A percentile compares a stretch with the other conserved stretches of the same genome.
Evolutionary conservation across 108 stramenopile genomes (phyloP).

Genomic region (Cyclotella choctawhatcheeana): DNA sequence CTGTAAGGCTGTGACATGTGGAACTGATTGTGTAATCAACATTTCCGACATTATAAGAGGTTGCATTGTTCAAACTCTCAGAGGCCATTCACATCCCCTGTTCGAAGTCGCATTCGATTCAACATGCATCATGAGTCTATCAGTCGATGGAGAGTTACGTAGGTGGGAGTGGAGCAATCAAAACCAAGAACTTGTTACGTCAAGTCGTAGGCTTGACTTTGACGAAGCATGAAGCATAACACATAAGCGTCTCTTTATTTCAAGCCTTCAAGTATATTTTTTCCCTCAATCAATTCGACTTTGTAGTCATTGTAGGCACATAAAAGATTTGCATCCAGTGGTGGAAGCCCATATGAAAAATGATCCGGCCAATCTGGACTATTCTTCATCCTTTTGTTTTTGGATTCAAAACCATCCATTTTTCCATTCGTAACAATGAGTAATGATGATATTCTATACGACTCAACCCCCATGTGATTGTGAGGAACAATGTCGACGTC

Average conservation of each 20-base stretch:
- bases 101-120: conserved; percentile 63
- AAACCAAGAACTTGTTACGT: too few relatives aligned
- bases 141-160: conserved; percentile 35
- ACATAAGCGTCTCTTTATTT: too few relatives aligned
- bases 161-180: conserved; percentile 28
- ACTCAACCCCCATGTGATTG: conserved; percentile 25
- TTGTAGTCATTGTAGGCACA: conserved; percentile 13
- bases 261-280: too few relatives aligned
- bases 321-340: conserved; percentile 12
- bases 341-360: conserved; percentile 3
- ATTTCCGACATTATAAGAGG: conserved; percentile 74
- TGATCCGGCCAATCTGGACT: conserved; percentile 8
- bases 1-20: conserved; percentile 62
- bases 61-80: conserved; percentile 51
- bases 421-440: conserved; percentile 25
- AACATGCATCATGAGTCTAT: conserved; percentile 51
- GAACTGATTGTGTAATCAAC: conserved; percentile 51
- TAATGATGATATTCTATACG: conserved; percentile 9
- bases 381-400: background rate
- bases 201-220: too few relatives aligned
- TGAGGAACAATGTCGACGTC: conserved; percentile 7
- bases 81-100: conserved; percentile 59
- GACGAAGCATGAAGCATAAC: too few relatives aligned
- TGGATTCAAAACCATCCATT: conserved; percentile 12
- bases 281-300: background rate